Evolutionary conservation across 169 alveolate species (phyloP), one percentile per base, ranked within the genome.

Genomic region (Plasmodium malariae): DNA sequence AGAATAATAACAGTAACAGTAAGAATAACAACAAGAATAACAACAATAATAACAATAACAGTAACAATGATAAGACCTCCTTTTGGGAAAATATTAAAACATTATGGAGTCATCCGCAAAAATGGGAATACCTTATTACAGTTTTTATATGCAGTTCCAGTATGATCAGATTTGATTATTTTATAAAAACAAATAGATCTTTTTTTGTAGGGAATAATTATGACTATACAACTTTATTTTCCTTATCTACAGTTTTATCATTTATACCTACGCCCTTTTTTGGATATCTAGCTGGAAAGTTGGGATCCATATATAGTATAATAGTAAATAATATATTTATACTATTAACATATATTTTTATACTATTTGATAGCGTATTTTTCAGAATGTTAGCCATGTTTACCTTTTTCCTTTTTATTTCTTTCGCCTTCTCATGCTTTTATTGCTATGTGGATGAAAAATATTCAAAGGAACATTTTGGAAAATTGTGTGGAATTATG

Each of bases 131-230:
- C 69, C 37, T 85, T 69, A 68, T 85, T 28, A 43, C 74, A 9
- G 6, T 70, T 21, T 85, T 85, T 67, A 85, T 85, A 49, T 85
- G 92, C 26, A 54, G 92, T 85, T 55, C 68, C 1, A 85, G 87
- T 85, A 70, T 85, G 85, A 67, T 85, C 12, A 55, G 74, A 85
- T 85, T 85, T 69, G 87, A 85, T 68, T 85, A 68, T 69, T 85
- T 69, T 85, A 69, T 67, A 12, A 85, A 85, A 85, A 54, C 87
- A 19, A 69, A 67, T 32, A 68, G 87, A 85, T 69, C 87, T 24
- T 51, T 85, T 43, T 69, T 85, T 69, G 55, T 68, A 57, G 51
- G 68, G 65, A 14, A 54, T 9, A 34, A 26, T 5, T 14, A 85
- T 68, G 87, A 85, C 45, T 34, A 54, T 11, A 85, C 74, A 45